Percentiles rank a stretch among this genome's conserved stretches.
Conservation (phyloP, 768 basidiomycete species). For the Auriculariales sp. region DNA sequence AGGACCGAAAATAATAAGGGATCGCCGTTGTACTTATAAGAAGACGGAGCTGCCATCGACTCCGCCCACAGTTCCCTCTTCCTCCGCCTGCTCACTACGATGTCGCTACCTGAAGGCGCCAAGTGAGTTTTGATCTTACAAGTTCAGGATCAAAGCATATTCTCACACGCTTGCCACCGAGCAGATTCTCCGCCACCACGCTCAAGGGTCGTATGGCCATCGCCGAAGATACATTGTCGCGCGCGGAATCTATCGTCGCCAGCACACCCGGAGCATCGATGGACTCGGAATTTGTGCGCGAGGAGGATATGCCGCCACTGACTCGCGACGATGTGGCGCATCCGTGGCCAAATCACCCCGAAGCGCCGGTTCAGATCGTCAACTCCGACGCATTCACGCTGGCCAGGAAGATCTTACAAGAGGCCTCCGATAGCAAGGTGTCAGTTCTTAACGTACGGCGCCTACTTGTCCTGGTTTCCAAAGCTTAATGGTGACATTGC, state of each 20-base stretch:
- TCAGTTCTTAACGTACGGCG: slow-evolving; percentile 10
- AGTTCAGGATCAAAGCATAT: too few species aligned
- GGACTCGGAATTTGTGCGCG: not conserved
- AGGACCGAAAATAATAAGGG: too few species aligned
- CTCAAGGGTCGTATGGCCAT: not conserved
- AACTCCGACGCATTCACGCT: slow-evolving; percentile 25
- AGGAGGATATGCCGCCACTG: not conserved
- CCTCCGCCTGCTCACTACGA: too few species aligned
- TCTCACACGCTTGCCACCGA: too few species aligned
- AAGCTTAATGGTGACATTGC: not conserved
- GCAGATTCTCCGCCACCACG: too few species aligned
- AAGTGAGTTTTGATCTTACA: too few species aligned
- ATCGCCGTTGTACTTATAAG: too few species aligned
- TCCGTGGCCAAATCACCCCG: not conserved
- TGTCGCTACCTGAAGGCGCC: too few species aligned
- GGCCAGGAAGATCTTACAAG: slow-evolving; percentile 19
- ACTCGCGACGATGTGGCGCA: not conserved
- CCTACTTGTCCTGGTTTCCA: not conserved
- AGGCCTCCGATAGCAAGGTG: slow-evolving; percentile 12
- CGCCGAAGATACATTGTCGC: slow-evolving; percentile 3
- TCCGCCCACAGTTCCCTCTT: too few species aligned
- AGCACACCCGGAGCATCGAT: slow-evolving; percentile 3
- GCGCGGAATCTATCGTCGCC: slow-evolving; percentile 2
- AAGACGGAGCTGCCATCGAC: too few species aligned
- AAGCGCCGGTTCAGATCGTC: slow-evolving; percentile 13